These are phyloP conservation scores for Pythium grandisporangium DNA, from an alignment of 352 stramenopile genomes.

Conservation along the genomic window DNA sequence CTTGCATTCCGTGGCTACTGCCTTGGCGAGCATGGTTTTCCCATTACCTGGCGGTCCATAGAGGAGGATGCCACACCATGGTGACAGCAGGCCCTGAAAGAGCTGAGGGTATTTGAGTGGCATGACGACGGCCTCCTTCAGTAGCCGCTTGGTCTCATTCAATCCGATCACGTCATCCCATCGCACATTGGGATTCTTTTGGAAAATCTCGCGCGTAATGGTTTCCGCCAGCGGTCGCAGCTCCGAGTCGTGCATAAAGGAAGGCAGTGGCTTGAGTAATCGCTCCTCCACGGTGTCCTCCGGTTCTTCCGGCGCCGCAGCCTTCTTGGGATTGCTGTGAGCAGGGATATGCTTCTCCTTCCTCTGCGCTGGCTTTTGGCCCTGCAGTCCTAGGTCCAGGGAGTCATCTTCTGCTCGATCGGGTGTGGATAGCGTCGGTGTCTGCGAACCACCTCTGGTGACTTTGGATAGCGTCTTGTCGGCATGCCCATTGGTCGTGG, in stretches of 20 bases:
- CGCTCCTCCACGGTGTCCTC: conserved; percentile 60
- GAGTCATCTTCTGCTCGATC: conserved; percentile 28
- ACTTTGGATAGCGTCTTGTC: too few species aligned
- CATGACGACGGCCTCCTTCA: conserved; percentile 94
- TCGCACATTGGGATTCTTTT: conserved; percentile 84
- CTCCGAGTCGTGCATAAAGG: conserved; percentile 82
- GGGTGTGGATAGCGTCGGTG: conserved; percentile 1
- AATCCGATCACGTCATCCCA: conserved; percentile 87
- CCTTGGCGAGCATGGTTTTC: conserved; percentile 87
- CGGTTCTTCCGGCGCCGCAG: conserved; percentile 12
- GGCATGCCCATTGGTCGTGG: conserved; percentile 1
- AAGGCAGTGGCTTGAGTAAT: conserved; percentile 81
- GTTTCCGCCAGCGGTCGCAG: conserved; percentile 77
- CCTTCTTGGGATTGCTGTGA: conserved; percentile 20
- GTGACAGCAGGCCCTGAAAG: conserved; percentile 88
- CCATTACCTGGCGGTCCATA: conserved; percentile 81
- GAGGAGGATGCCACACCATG: conserved; percentile 87
- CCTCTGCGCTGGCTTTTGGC: conserved; percentile 45
- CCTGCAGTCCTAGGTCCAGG: conserved; percentile 48
- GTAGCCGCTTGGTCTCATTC: conserved; percentile 88
- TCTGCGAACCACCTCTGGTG: too few species aligned
- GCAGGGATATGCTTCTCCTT: conserved; percentile 12
- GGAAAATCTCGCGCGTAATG: conserved; percentile 91
- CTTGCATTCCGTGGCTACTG: conserved; percentile 76
- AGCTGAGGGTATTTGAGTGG: conserved; percentile 92